A percentile compares a stretch with the other conserved stretches of the same genome.
Conservation (phyloP, 2,329 filamentous ascomycete species). For the Alternaria panax region DNA sequence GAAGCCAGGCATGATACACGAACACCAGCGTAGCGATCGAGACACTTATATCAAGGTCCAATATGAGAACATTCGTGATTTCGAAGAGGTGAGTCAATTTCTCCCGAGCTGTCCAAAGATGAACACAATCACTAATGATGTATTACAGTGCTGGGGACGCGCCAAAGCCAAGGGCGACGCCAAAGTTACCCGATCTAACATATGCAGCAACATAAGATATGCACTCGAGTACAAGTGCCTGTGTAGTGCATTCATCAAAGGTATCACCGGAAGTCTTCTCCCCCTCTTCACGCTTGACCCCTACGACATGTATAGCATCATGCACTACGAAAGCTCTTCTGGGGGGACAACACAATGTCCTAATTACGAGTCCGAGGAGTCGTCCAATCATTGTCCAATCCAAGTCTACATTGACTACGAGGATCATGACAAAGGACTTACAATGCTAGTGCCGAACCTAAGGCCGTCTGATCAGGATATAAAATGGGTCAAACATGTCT, state of each 20-base stretch:
- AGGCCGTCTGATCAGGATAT: conserved; percentile 7
- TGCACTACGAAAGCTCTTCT: conserved; percentile 1
- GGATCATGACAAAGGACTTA: neutral
- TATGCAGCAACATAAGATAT: neutral
- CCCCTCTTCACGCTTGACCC: neutral
- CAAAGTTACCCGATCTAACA: neutral
- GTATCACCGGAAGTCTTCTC: neutral
- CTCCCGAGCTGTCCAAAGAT: neutral
- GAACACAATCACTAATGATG: neutral
- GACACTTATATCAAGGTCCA: conserved; percentile 13
- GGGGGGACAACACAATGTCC: neutral
- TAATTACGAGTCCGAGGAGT: neutral
- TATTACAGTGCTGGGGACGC: neutral
- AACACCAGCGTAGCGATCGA: conserved; percentile 10
- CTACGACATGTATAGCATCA: conserved; percentile 2
- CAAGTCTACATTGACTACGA: neutral
- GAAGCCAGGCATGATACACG: conserved; percentile 11
- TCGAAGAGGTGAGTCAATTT: neutral
- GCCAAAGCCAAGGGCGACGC: neutral
- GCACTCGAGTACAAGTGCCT: neutral
- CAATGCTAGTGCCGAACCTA: neutral
- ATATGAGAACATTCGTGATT: neutral
- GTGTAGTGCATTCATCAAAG: neutral
- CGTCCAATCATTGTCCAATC: neutral
- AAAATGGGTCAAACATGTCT: conserved; percentile 1